Base-by-base conservation (phyloP, 164 flowering plant species). In the Dillenia turbinata region DNA sequence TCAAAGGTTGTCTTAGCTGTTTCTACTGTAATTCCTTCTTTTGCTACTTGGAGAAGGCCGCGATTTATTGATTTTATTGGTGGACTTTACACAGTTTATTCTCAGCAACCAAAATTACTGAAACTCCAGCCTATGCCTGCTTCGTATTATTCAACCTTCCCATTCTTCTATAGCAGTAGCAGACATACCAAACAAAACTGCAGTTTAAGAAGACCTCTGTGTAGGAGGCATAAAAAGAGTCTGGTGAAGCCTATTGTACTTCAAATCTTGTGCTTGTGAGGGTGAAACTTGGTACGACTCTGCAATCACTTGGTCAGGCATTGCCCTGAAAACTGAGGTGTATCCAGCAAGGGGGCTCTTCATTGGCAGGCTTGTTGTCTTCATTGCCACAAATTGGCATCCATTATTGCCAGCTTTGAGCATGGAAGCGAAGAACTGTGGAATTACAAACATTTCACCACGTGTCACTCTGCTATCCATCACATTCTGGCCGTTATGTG, bases 361-460 rank as follows among this genome's bases (percentile, higher is more conserved):
- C 77, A 72, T 65, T 0, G 80, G 73, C 56, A 22, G 57, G 55
- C 69, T 68, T 9, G 64, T 61, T 1, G 86, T 80, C 70, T 76
- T 72, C 62, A 82, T 59, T 0, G 78, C n/a, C 53, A 80, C 78
- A 69, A 69, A 78, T 52, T 80, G 78, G 52, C 69, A 73, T 8
- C 84, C 83, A 0, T 73, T 51, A 46, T 48, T 50, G 9, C 77
- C 81, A 0, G 84, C 86, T 49, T 56, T 53, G 1, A 59, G 62
- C 46, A 70, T 60, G 5, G 69, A 55, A 0, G 73, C 66, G 59
- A 65, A 78, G 69, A 58, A 67, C 63, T 82, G 86, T 9, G 86
- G 86, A 44, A 80, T 65, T 44, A 77, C 74, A 2, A 80, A 62
- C 54, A 80, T n/a, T 49, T 75, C 73, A 2, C 81, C 79, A 48